Base-by-base conservation (phyloP, 805 yeast species). In the Ogataea naganishii region DNA sequence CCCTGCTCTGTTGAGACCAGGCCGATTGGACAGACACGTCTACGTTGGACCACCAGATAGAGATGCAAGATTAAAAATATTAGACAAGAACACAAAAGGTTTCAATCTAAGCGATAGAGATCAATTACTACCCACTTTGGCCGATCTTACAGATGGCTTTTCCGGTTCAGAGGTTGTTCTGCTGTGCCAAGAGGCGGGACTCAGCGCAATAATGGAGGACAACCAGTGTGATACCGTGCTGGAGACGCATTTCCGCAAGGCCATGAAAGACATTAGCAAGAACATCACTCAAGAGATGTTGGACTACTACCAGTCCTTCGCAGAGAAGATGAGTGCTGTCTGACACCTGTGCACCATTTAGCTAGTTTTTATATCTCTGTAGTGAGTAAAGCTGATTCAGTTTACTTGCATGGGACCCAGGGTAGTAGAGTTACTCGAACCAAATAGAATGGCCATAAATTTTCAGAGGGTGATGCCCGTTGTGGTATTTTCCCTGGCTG, bases 141-240 rank as follows among this genome's bases (percentile, higher is more conserved):
- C 94, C 0, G 53, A 43, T 2, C 45, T 58, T 5, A 82, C 96
- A 0, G 89, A 80, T 0, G 97, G 98, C 1, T 86, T 94, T 47
- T 86, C 96, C 0, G 99, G 99, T 21, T 96, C 97, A 0, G 98
- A 92, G 53, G 83, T 92, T 22, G 94, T 88, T 0, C 64, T 86
- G 14, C 53, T 89, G 14, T 84, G 96, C 44, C 97, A 88, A 52
- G 96, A 89, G 53, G 96, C 97, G 1, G 98, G 98, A 2, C 58
- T 92, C 9, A 73, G 81, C n/a, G 96, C 97, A 0, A 76, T 92
- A 34, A 85, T 84, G 79, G 95, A 84, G 41, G 58, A 81, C 38
- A 53, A 68, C 5, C 58, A 72, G 4, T 67, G 81, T 7, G 46
- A 47, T 1, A 40, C 43, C 6, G 94, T 88, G 0, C 52, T 55